phyloP scores from a whole-genome alignment of 1,139 yeast species.

The Scheffersomyces parashehatae region DNA sequence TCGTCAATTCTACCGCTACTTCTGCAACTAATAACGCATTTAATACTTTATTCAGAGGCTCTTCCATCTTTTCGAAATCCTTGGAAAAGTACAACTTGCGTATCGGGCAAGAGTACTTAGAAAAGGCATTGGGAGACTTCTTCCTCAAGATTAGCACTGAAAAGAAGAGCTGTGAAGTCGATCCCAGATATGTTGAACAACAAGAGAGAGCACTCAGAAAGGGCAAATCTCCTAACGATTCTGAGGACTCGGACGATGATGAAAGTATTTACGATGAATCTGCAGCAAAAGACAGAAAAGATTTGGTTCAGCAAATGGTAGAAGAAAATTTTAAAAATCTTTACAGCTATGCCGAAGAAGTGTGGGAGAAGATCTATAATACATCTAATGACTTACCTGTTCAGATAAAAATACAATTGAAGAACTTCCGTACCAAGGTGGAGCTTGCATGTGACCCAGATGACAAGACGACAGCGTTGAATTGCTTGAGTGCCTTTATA shows the following conservation, averaged over 20 bases:
- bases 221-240: slow-evolving; percentile 23
- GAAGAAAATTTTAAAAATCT: slow-evolving; percentile 56
- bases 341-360: slow-evolving; percentile 53
- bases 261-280: slow-evolving; percentile 22
- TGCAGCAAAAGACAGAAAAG: slow-evolving; percentile 16
- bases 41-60: slow-evolving; percentile 83
- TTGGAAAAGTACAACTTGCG: slow-evolving; percentile 75
- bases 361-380: slow-evolving; percentile 72
- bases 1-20: slow-evolving; percentile 1
- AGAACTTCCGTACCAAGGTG: slow-evolving; percentile 57
- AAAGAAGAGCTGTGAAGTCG: slow-evolving; percentile 70
- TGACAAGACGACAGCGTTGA: slow-evolving; percentile 55
- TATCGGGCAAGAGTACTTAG: slow-evolving; percentile 77
- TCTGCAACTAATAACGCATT: slow-evolving; percentile 47
- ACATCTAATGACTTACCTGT: slow-evolving; percentile 79
- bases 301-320: slow-evolving; percentile 31
- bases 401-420: slow-evolving; percentile 62
- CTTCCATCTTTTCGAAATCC: slow-evolving; percentile 77
- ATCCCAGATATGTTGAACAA: slow-evolving; percentile 56
- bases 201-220: slow-evolving; percentile 37
- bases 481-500: slow-evolving; percentile 79
- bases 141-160: slow-evolving; percentile 55
- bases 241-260: slow-evolving; percentile 23
- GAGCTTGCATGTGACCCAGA: slow-evolving; percentile 63
- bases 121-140: slow-evolving; percentile 69